These are phyloP conservation scores for Penicillium egyptiacum DNA, from an alignment of 495 filamentous ascomycete genomes.

Conservation along the genomic window DNA sequence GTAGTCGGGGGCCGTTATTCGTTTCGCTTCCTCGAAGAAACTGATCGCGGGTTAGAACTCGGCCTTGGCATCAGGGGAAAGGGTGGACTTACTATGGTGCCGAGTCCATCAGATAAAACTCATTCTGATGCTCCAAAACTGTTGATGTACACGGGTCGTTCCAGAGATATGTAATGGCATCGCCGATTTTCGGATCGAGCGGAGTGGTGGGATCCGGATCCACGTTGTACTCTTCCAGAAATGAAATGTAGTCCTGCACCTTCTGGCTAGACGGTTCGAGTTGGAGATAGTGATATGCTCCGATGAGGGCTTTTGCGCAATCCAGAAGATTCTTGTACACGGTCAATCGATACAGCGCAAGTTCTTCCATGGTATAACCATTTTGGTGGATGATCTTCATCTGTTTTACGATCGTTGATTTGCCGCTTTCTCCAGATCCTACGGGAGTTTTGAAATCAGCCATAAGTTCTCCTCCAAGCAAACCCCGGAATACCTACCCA, in stretches of 20 bases:
- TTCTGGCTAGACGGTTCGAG: constrained; percentile 70
- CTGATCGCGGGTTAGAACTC: constrained; percentile 43
- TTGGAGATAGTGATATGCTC: constrained; percentile 82
- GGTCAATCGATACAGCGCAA: constrained; percentile 87
- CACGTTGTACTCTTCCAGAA: constrained; percentile 81
- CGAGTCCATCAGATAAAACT: constrained; percentile 99
- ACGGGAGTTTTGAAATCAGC: constrained; percentile 11
- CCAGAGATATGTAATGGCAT: constrained; percentile 85
- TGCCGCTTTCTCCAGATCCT: constrained; percentile 98
- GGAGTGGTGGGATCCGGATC: constrained; percentile 83
- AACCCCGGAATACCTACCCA: constrained; percentile 62
- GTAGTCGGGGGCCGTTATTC: constrained; percentile 84
- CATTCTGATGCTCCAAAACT: constrained; percentile 89
- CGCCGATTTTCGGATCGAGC: constrained; percentile 74
- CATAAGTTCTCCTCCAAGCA: neutral
- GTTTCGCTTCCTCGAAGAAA: constrained; percentile 89
- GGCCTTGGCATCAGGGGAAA: neutral
- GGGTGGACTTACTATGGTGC: constrained; percentile 81
- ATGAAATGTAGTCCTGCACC: constrained; percentile 73
- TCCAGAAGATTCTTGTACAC: constrained; percentile 98
- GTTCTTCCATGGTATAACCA: constrained; percentile 89
- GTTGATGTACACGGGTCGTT: constrained; percentile 80
- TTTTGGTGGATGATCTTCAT: constrained; percentile 99
- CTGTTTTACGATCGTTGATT: constrained; percentile 98
- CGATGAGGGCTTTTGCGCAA: constrained; percentile 89